phyloP scores from a whole-genome alignment of 768 basidiomycete species.

The Tricholomella constricta region DNA sequence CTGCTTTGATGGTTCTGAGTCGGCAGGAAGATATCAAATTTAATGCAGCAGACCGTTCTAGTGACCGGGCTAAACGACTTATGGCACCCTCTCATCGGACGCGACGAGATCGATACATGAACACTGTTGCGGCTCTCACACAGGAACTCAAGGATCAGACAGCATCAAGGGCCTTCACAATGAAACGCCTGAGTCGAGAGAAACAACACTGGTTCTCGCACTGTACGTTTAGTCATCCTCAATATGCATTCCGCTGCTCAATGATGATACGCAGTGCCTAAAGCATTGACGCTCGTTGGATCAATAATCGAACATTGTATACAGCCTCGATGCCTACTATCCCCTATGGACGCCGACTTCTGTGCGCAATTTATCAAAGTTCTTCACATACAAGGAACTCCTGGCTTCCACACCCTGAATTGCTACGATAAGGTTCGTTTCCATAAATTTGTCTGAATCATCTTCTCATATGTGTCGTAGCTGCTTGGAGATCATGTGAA shows the following conservation, averaged over 20 bases:
- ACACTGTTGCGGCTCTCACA: constrained; percentile 57
- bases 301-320: constrained; percentile 89
- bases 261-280: constrained; percentile 36
- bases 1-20: constrained; percentile 58
- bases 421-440: constrained; percentile 75
- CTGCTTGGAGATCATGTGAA: constrained; percentile 84
- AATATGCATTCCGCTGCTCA: constrained; percentile 1
- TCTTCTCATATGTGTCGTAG: constrained; percentile 39
- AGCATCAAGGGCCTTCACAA: constrained; percentile 67
- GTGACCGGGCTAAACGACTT: constrained; percentile 60
- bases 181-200: constrained; percentile 76
- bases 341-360: constrained; percentile 95
- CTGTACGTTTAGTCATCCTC: constrained; percentile 32
- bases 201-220: constrained; percentile 84
- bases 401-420: constrained; percentile 82
- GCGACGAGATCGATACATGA: constrained; percentile 66
- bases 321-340: constrained; percentile 88
- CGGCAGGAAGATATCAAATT: constrained; percentile 69
- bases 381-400: constrained; percentile 86
- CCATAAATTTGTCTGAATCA: background rate
- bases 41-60: constrained; percentile 68
- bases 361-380: constrained; percentile 89
- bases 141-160: constrained; percentile 80
- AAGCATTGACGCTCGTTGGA: constrained; percentile 52
- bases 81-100: constrained; percentile 59